These are phyloP conservation scores for Capronia coronata DNA, from an alignment of 2,329 filamentous ascomycete species.

Conservation along the genomic window DNA sequence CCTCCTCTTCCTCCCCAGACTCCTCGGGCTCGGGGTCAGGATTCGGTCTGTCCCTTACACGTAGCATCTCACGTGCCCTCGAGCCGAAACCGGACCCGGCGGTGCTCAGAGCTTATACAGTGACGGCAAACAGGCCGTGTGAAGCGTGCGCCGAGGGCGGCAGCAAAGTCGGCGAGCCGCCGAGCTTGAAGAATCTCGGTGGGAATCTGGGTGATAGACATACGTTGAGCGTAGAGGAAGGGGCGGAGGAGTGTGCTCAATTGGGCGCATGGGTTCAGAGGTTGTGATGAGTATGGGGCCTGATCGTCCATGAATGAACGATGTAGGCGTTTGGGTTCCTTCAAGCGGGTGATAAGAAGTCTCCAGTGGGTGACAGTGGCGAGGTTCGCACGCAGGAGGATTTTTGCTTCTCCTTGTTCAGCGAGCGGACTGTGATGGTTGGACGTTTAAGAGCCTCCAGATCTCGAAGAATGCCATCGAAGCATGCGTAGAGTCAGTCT, in stretches of 20 bases:
- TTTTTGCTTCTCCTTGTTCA: no score
- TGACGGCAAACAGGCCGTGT: conserved; percentile 5
- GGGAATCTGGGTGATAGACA: conserved; percentile 1
- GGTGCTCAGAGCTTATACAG: conserved; percentile 3
- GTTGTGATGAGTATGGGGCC: no score
- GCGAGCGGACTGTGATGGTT: no score
- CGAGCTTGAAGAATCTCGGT: neutral
- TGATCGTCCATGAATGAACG: no score
- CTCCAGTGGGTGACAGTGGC: no score
- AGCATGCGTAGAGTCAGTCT: no score
- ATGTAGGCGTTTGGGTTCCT: no score
- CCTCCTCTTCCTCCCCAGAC: neutral
- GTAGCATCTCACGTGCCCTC: neutral
- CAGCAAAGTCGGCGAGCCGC: neutral
- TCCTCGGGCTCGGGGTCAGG: neutral
- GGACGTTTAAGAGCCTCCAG: no score
- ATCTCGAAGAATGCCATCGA: no score
- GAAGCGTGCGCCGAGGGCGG: conserved; percentile 3
- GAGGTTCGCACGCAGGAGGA: no score
- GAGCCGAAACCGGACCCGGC: conserved; percentile 4
- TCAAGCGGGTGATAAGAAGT: no score
- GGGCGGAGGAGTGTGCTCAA: neutral
- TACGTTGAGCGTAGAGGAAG: conserved; percentile 6
- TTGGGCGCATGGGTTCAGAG: conserved; percentile 3
- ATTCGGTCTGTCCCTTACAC: neutral